Conservation (phyloP, 208 protist species). For the Porcisia deanei region DNA sequence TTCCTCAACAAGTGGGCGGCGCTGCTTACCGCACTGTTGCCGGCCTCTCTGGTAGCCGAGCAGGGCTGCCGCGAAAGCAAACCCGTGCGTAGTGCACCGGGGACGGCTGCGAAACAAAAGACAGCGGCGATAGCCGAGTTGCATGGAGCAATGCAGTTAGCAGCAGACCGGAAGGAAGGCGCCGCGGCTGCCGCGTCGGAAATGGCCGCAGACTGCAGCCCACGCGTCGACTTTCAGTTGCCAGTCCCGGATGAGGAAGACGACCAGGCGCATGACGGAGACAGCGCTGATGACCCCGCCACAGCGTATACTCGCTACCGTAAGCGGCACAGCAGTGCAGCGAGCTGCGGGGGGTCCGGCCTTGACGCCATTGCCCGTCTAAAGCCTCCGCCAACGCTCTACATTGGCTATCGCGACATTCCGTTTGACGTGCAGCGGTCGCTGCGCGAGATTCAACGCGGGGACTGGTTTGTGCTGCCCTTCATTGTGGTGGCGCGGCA, state of each 20-base stretch:
- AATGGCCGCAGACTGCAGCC: not conserved
- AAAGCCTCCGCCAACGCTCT: constrained; percentile 55
- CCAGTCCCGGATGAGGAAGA: constrained; percentile 4
- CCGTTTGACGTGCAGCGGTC: constrained; percentile 44
- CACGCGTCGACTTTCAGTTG: constrained; percentile 14
- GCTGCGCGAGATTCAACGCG: constrained; percentile 33
- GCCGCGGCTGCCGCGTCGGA: not conserved
- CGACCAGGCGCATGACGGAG: not conserved
- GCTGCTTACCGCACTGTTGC: constrained; percentile 31
- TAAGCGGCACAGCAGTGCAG: constrained; percentile 12
- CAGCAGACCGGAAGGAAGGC: not conserved
- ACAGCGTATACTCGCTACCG: not conserved
- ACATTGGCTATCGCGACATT: constrained; percentile 66
- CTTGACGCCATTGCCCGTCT: constrained; percentile 8
- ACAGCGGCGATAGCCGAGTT: not conserved
- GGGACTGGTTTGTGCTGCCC: constrained; percentile 80
- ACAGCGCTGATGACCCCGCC: not conserved
- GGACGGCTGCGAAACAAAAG: not conserved
- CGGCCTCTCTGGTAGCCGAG: constrained; percentile 18
- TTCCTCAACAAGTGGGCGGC: constrained; percentile 35
- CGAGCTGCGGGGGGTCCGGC: not conserved
- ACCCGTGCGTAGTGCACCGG: not conserved
- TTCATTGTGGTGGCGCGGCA: constrained; percentile 56
- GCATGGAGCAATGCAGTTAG: not conserved
- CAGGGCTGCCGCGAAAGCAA: not conserved